Evolutionary conservation across 1,284 basidiomycete species (phyloP), one percentile per base, ranked within the genome.

Genomic region (Cronartium ribicola): DNA sequence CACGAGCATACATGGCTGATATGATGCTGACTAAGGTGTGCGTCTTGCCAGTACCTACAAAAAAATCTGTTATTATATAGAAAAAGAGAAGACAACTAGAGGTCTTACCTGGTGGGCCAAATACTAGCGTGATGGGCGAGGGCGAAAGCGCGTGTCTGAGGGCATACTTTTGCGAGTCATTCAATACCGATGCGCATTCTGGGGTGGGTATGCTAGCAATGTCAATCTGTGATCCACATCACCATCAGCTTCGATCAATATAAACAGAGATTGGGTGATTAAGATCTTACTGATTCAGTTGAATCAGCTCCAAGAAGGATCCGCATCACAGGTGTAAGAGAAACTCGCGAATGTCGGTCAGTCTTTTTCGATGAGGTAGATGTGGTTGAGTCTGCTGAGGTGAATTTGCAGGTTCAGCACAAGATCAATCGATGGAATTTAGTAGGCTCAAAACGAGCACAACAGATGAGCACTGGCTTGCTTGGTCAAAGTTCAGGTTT

Each of bases 1-100:
- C 79, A 79, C 73, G 86, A 83, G 69, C 72, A n/a, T 75, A n/a
- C 41, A 72, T 39, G 17, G 59, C 66, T 29, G 70, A 61, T 41
- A 72, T 66, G 51, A 63, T 71, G 64, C 75, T 64, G 14, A 67
- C 73, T 37, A 67, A 68, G 14, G 70, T 72, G 46, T 72, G 70
- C 36, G 70, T 72, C 59, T 72, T 72, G 20, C 63, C 70, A 17
- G 70, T 72, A 22, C 70, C 70, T 72, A 44, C 37, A 64, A 37
- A 57, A 36, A 7, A n/a, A 62, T n/a, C 29, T 17, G 39, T 62
- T 62, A 14, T 22, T 62, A 37, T 13, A 29, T 7, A 1, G 4
- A 43, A 14, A 6, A 43, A 29, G 60, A 36, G 13, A 20, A 39
- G 37, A 22, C 20, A 39, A 36, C 37, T 69, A 29, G 44, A 62